Evolutionary conservation across 163 green algal genomes (phyloP).

Genomic region (Chlorella variabilis): DNA sequence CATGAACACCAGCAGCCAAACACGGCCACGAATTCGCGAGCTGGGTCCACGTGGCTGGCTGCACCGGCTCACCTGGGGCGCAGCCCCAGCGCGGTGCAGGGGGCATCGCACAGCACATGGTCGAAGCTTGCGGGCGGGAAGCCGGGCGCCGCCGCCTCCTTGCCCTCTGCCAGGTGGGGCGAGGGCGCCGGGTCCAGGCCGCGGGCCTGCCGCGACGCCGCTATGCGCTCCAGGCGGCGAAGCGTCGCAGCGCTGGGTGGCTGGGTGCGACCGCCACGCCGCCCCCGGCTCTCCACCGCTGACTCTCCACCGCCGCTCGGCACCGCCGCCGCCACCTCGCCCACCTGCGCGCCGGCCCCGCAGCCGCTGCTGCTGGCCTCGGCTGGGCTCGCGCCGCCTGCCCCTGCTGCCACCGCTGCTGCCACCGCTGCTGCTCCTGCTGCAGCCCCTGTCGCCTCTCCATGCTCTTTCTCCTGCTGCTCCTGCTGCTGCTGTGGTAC

Average conservation of each 20-base stretch:
- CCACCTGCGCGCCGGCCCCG: no score
- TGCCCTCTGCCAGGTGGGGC: conserved; percentile 21
- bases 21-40: no score
- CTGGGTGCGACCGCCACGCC: conserved; percentile 22
- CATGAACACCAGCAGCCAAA: no score
- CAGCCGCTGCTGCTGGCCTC: background rate
- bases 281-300: background rate
- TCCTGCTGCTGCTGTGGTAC: background rate
- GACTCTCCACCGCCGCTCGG: no score
- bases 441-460: background rate
- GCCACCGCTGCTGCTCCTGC: conserved; percentile 17
- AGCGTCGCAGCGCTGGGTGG: conserved; percentile 1
- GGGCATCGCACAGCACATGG: conserved; percentile 83
- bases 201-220: conserved; percentile 32
- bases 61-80: conserved; percentile 59
- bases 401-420: no score
- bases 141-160: conserved; percentile 24
- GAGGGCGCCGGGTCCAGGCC: conserved; percentile 26
- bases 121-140: conserved; percentile 81
- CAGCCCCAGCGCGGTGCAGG: conserved; percentile 88
- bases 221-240: conserved; percentile 52
- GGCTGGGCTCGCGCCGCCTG: no score
- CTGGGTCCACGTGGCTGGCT: no score
- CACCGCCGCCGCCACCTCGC: no score
- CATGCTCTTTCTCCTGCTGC: conserved; percentile 20